These are phyloP conservation scores for Blastobotrys malaysiensis DNA, from an alignment of 1,139 yeast genomes.

Conservation along the genomic window DNA sequence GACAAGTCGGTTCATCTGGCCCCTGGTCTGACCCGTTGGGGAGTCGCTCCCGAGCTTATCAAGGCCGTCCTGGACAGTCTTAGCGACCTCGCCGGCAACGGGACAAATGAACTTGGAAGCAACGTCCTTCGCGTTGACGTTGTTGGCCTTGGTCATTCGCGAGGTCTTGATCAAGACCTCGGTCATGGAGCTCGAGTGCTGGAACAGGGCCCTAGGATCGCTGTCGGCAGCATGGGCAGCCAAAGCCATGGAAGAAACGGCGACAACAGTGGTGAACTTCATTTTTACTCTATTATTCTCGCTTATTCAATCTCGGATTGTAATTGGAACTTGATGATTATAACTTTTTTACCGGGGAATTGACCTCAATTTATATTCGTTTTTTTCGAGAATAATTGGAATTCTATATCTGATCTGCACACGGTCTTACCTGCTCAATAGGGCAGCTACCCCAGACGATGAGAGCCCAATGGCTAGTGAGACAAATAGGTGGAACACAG, in stretches of 20 bases:
- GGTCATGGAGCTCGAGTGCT: constrained; percentile 4
- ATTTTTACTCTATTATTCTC: not conserved
- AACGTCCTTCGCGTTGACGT: constrained; percentile 4
- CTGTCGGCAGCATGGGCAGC: constrained; percentile 1
- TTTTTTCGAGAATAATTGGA: no score
- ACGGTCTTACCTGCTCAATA: not conserved
- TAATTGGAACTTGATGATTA: not conserved
- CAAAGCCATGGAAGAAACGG: constrained; percentile 3
- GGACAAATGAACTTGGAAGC: constrained; percentile 9
- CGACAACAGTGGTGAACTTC: constrained; percentile 2
- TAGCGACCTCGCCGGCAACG: constrained; percentile 4
- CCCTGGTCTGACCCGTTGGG: constrained; percentile 1
- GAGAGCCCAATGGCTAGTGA: not conserved
- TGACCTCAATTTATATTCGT: not conserved
- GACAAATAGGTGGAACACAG: not conserved
- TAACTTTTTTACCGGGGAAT: not conserved
- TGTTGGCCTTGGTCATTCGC: not conserved
- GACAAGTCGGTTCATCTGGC: constrained; percentile 5
- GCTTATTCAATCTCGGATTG: not conserved
- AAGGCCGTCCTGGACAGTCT: constrained; percentile 1
- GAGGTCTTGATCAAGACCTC: constrained; percentile 6
- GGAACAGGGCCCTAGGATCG: constrained; percentile 5
- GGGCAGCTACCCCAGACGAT: not conserved
- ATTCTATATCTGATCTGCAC: no score
- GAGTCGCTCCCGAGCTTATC: not conserved